phyloP scores from a whole-genome alignment of 129 eudicot genomes.

The Flaveria bidentis region DNA sequence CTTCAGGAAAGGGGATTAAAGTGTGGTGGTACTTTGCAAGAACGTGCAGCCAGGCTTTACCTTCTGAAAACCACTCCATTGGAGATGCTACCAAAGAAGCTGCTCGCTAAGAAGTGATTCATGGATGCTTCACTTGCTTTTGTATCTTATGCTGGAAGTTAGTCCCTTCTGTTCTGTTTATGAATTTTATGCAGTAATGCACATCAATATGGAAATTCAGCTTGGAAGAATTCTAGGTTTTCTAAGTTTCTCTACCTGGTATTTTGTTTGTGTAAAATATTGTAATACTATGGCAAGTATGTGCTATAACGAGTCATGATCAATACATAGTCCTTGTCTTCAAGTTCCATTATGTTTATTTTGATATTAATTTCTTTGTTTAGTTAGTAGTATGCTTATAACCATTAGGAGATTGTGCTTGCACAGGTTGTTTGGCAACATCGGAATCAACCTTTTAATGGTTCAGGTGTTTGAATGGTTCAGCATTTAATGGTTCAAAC shows the following conservation, averaged over 20 bases:
- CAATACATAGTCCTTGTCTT: neutral
- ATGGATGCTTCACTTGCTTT: constrained; percentile 12
- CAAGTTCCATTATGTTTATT: neutral
- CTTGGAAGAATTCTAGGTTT: neutral
- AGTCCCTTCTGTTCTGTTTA: constrained; percentile 15
- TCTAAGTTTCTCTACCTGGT: neutral
- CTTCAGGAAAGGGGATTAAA: constrained; percentile 83
- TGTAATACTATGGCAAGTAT: constrained; percentile 3
- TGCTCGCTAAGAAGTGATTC: constrained; percentile 80
- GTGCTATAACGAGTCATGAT: constrained; percentile 19
- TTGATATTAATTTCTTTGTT: neutral
- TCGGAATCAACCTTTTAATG: too few species aligned
- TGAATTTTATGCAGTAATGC: constrained; percentile 18
- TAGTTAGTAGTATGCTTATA: neutral
- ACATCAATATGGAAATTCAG: constrained; percentile 12
- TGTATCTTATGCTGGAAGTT: constrained; percentile 25
- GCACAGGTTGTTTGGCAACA: neutral
- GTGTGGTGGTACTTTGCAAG: constrained; percentile 94
- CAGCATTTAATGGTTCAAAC: too few species aligned
- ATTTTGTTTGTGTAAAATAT: constrained; percentile 12
- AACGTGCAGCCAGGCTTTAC: constrained; percentile 94
- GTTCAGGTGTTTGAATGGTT: too few species aligned
- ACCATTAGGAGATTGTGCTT: neutral
- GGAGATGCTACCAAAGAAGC: constrained; percentile 88
- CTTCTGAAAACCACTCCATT: constrained; percentile 80